These are phyloP conservation scores for Toxicodendron radicans DNA, from an alignment of 345 rosid genomes.

Conservation along the genomic window DNA sequence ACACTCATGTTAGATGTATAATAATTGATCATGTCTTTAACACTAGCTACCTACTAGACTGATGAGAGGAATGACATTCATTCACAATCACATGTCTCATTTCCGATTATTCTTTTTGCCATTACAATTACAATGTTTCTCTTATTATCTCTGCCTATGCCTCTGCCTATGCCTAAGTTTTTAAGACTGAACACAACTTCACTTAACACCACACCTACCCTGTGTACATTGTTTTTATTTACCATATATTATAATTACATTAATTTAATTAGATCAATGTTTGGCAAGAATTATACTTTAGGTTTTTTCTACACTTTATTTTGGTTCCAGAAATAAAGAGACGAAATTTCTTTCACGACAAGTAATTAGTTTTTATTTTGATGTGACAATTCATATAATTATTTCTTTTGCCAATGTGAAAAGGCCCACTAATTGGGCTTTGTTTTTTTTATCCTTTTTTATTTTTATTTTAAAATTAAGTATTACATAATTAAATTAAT, in stretches of 20 bases:
- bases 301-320: no score
- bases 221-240: background rate
- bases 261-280: no score
- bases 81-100: conserved; percentile 22
- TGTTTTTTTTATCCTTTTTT: no score
- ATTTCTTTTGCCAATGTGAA: background rate
- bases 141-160: background rate
- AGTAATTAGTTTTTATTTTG: background rate
- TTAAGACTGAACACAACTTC: conserved; percentile 24
- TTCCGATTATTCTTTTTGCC: conserved; percentile 37
- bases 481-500: no score
- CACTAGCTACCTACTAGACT: no score
- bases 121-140: background rate
- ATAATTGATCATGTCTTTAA: no score
- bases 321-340: no score
- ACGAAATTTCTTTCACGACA: background rate
- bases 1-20: no score
- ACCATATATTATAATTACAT: no score
- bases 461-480: no score
- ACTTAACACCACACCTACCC: conserved; percentile 23
- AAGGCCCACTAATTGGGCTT: no score
- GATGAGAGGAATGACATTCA: background rate
- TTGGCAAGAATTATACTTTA: no score
- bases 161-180: background rate
- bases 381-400: background rate